phyloP scores from a whole-genome alignment of 202 grass and related monocot genomes.

The Zoysia matrella region DNA sequence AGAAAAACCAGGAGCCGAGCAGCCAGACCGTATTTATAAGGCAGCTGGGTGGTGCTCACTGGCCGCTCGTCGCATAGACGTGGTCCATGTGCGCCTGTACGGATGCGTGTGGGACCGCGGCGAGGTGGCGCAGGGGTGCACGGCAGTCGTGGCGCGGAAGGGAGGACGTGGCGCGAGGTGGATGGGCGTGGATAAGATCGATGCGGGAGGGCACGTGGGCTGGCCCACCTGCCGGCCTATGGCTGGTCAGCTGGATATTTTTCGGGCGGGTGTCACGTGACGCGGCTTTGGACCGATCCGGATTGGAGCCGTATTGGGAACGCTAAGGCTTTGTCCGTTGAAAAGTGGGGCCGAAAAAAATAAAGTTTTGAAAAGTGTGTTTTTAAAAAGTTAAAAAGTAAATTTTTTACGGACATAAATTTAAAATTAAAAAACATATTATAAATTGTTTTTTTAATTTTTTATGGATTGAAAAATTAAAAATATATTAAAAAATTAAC shows the following conservation, averaged over 20 bases:
- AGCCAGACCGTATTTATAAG: constrained; percentile 48
- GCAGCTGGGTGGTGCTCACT: background rate
- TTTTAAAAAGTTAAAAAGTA: no score
- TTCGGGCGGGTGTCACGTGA: constrained; percentile 41
- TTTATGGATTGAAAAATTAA: no score
- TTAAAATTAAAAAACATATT: no score
- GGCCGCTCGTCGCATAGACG: background rate
- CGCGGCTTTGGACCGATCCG: background rate
- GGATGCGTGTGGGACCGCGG: constrained; percentile 10
- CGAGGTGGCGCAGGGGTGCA: background rate
- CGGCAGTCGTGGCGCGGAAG: constrained; percentile 16
- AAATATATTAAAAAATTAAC: no score
- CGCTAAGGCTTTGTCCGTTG: no score
- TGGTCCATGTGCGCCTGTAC: background rate
- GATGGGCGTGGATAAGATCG: constrained; percentile 50
- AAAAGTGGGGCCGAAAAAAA: no score
- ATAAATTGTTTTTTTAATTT: no score
- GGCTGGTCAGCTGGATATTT: constrained; percentile 20
- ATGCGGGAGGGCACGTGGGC: constrained; percentile 40
- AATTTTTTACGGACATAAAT: no score
- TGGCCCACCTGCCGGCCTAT: constrained; percentile 43
- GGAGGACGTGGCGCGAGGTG: constrained; percentile 17
- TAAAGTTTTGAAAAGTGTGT: no score
- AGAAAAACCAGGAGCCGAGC: background rate
- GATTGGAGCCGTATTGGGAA: background rate